Conservation (phyloP, 2,329 filamentous ascomycete species). For the Penicillium capsulatum region DNA sequence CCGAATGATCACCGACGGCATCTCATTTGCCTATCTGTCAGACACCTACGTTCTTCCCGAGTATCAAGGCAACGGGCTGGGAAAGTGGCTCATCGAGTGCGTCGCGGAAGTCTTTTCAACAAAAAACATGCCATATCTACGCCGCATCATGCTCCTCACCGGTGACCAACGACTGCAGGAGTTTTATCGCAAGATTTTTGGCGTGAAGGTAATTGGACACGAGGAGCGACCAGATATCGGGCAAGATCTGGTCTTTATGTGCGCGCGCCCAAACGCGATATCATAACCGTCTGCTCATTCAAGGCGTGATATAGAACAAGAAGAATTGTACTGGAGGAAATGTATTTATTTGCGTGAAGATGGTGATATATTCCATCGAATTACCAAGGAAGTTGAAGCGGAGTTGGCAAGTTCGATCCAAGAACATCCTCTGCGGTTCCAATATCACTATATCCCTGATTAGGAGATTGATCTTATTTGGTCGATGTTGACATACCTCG, state of each 20-base stretch:
- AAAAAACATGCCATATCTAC: constrained; percentile 58
- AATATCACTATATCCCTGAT: constrained; percentile 59
- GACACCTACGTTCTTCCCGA: constrained; percentile 62
- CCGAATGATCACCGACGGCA: constrained; percentile 65
- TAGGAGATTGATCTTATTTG: too few relatives aligned
- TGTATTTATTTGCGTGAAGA: too few relatives aligned
- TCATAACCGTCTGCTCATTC: too few relatives aligned
- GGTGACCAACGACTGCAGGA: constrained; percentile 16
- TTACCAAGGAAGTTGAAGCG: constrained; percentile 64
- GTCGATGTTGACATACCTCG: constrained; percentile 49
- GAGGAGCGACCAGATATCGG: constrained; percentile 17
- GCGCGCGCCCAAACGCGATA: constrained; percentile 11
- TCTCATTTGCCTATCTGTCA: constrained; percentile 65
- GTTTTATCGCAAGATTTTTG: constrained; percentile 21
- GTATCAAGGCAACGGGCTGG: constrained; percentile 60
- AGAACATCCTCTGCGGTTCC: constrained; percentile 63
- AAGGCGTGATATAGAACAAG: too few relatives aligned
- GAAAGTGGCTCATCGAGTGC: constrained; percentile 60
- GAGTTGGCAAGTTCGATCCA: constrained; percentile 59
- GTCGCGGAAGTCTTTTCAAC: constrained; percentile 51
- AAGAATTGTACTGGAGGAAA: too few relatives aligned
- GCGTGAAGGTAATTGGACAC: constrained; percentile 21
- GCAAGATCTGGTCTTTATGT: constrained; percentile 18
- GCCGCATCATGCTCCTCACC: constrained; percentile 52
- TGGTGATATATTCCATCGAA: too few relatives aligned